Conservation (phyloP, 495 filamentous ascomycete genomes). For the Trichocladium antarcticum region DNA sequence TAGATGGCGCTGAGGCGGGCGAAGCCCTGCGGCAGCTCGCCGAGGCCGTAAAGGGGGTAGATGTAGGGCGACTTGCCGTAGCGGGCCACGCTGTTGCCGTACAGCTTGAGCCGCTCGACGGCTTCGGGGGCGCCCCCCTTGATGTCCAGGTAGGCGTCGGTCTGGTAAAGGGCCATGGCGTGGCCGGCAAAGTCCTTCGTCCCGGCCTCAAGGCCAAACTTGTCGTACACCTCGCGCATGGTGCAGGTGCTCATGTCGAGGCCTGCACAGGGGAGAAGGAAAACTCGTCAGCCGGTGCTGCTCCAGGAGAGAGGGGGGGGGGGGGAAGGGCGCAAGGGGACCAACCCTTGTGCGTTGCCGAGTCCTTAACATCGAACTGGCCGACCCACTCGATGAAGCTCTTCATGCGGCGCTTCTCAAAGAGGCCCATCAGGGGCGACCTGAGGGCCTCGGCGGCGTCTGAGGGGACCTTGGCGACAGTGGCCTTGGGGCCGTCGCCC, state of each 20-base stretch:
- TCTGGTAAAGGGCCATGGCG: conserved; percentile 91
- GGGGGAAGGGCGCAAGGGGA: too few relatives aligned
- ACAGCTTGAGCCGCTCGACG: conserved; percentile 85
- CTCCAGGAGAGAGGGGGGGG: background rate
- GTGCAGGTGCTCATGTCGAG: conserved; percentile 67
- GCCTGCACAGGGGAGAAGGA: conserved; percentile 40
- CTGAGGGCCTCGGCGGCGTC: conserved; percentile 83
- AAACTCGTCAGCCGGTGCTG: background rate
- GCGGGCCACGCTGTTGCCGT: conserved; percentile 94
- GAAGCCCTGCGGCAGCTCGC: conserved; percentile 96
- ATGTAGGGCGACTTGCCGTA: conserved; percentile 99
- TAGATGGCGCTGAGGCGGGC: conserved; percentile 96
- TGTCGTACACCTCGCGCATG: conserved; percentile 96
- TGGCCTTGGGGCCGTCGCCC: conserved; percentile 63
- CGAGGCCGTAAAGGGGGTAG: conserved; percentile 94
- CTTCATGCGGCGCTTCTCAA: conserved; percentile 95
- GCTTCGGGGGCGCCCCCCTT: conserved; percentile 69
- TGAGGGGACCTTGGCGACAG: conserved; percentile 92
- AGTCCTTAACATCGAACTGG: conserved; percentile 72
- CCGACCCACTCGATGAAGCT: conserved; percentile 96
- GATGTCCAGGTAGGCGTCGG: conserved; percentile 71
- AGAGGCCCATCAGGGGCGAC: conserved; percentile 91
- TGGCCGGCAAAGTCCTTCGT: conserved; percentile 96
- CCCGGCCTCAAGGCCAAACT: conserved; percentile 82
- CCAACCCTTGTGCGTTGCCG: conserved; percentile 76